A percentile compares a stretch with the other conserved stretches of the same genome.
Conservation (phyloP, 2,329 filamentous ascomycete species). For the Fusarium circinatum region DNA sequence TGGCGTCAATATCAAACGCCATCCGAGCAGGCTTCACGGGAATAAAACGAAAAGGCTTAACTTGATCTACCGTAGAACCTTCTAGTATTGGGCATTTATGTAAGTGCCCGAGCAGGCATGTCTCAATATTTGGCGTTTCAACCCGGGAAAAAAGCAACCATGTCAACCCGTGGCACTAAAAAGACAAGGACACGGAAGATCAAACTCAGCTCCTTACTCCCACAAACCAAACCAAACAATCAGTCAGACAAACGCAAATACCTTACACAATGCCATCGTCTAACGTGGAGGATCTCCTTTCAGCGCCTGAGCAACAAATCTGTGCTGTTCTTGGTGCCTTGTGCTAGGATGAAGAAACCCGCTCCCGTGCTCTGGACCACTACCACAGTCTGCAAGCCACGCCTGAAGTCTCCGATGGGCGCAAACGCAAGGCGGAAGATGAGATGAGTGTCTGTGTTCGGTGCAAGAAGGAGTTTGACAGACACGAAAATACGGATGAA, state of each 20-base stretch:
- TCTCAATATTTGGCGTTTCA: constrained; percentile 17
- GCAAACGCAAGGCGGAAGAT: neutral
- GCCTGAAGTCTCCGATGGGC: neutral
- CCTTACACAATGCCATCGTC: neutral
- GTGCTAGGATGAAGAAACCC: neutral
- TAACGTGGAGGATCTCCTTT: neutral
- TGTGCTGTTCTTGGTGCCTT: neutral
- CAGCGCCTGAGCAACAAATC: neutral
- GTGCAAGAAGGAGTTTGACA: neutral
- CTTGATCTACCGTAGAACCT: neutral
- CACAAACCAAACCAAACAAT: neutral
- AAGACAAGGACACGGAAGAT: neutral
- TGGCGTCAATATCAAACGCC: neutral
- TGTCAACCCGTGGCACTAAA: neutral
- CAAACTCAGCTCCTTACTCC: neutral
- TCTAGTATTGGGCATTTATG: neutral
- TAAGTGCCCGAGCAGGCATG: neutral
- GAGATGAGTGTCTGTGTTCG: neutral
- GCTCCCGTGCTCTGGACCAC: neutral
- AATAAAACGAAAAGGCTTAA: neutral
- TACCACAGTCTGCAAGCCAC: neutral
- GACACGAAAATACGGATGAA: neutral
- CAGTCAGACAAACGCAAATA: neutral
- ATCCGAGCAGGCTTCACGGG: neutral
- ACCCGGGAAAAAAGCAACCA: neutral